Evolutionary conservation across 2,329 filamentous ascomycete species (phyloP), one percentile per base, ranked within the genome.

Genomic region (Fusarium compactum): DNA sequence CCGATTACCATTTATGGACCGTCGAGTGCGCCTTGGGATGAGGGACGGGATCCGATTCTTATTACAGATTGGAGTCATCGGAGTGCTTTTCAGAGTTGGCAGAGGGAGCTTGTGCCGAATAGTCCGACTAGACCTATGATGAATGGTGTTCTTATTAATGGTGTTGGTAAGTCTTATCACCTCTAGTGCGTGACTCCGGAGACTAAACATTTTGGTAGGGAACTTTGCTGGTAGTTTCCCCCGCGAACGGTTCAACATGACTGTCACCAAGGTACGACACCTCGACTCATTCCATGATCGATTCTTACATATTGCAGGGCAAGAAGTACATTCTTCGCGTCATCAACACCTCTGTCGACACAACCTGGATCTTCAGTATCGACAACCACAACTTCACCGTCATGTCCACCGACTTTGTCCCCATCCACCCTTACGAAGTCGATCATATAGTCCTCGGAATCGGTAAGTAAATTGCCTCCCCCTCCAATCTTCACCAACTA

Each of bases 371-470:
- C 32, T 74, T 74, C 3, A 72, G 65, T 2, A 74, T 74, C 4
- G 72, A 75, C 10, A 72, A 74, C 5, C 72, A 74, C n/a, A 65
- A 63, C 52, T 61, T 74, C 4, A 63, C 67, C 1, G 54, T 74
- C 5, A 61, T 72, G 5, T 41, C 70, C 0, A 27, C 68, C 4
- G 72, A 74, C 14, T 74, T 74, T 9, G 70, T 73, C 0, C 72
- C 72, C 0, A 69, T 74, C 3, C 56, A 70, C 5, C 72, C 72
- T 0, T 73, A 74, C 8, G 65, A 58, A 22, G 63, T 59, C 15
- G 56, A 69, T 0, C 69, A 63, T 0, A 45, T 74, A 1, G 22
- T 73, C 30, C 51, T 74, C 1, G 72, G 72, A 0, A 74, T 74
- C 0, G 72, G 72, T 1, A 12, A 18, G 24, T 14, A 5, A 20